A percentile compares a stretch with the other conserved stretches of the same genome.
Evolutionary conservation across 2,329 filamentous ascomycete genomes (phyloP).

Genomic region (Claviceps arundinis): DNA sequence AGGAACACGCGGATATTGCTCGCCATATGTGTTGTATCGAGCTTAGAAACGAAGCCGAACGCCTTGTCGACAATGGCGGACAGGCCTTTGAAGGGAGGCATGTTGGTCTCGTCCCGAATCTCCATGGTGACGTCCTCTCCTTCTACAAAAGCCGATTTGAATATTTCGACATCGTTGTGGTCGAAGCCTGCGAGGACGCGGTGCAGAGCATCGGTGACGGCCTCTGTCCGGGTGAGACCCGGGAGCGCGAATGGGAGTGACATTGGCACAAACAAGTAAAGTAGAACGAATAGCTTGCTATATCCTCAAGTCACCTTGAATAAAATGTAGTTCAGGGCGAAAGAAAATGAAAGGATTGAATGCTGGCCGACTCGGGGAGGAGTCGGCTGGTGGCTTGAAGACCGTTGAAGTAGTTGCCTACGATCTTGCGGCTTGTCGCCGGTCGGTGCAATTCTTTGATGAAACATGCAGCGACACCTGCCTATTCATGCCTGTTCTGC

Average conservation of each 20-base stretch:
- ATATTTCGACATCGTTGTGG: constrained; percentile 1
- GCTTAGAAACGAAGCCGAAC: constrained; percentile 1
- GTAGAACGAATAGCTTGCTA: too few relatives aligned
- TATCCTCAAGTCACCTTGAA: too few relatives aligned
- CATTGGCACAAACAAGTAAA: background rate
- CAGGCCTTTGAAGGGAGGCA: background rate
- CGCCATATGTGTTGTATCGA: constrained; percentile 18
- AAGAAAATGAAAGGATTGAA: too few relatives aligned
- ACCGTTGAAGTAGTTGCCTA: too few relatives aligned
- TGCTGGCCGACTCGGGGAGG: too few relatives aligned
- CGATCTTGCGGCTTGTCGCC: too few relatives aligned
- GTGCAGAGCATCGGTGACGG: constrained; percentile 3
- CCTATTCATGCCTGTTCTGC: too few relatives aligned
- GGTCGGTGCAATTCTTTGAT: too few relatives aligned
- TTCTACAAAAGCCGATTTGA: constrained; percentile 1
- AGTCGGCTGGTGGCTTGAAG: too few relatives aligned
- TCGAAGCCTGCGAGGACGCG: constrained; percentile 3
- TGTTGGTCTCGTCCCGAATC: background rate
- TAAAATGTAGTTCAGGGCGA: too few relatives aligned
- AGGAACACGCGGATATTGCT: constrained; percentile 17
- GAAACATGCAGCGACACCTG: too few relatives aligned
- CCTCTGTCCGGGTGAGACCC: constrained; percentile 2
- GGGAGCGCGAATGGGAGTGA: background rate
- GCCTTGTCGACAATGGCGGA: constrained; percentile 1
- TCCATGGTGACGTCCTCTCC: background rate